A percentile compares a stretch with the other conserved stretches of the same genome.
Evolutionary conservation across 345 rosid species (phyloP).

Genomic region (Citrus australasica): DNA sequence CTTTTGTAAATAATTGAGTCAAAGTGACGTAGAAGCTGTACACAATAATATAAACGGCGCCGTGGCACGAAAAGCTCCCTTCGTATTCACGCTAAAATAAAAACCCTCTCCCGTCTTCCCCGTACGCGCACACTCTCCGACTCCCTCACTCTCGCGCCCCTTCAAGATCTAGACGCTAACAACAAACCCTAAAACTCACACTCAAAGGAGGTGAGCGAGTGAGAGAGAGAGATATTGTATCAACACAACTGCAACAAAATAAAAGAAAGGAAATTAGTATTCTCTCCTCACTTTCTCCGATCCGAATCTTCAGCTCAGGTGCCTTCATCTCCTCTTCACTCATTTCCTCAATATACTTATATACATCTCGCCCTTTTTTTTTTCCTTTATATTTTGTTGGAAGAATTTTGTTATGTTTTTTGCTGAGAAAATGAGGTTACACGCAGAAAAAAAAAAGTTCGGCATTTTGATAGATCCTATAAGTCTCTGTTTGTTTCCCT

Average conservation of each 20-base stretch:
- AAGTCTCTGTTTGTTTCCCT: conserved; percentile 5
- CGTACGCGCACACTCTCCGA: not conserved
- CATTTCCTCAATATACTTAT: too few species aligned
- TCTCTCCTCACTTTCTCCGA: conserved; percentile 24
- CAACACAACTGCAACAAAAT: not conserved
- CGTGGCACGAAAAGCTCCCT: not conserved
- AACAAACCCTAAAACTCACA: conserved; percentile 57
- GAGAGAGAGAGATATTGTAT: conserved; percentile 23
- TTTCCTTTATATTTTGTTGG: not conserved
- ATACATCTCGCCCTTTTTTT: too few species aligned
- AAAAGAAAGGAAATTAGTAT: not conserved
- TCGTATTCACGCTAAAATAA: not conserved
- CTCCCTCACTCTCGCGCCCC: conserved; percentile 24
- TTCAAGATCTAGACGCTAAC: conserved; percentile 34
- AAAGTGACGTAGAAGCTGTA: not conserved
- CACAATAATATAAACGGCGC: not conserved
- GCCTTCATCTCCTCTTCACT: not conserved
- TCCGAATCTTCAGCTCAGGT: conserved; percentile 13
- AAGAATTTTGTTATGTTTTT: not conserved
- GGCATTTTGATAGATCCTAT: not conserved
- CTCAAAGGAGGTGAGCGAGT: conserved; percentile 15
- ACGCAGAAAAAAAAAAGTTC: too few species aligned
- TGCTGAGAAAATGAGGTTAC: not conserved
- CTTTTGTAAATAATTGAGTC: too few species aligned
- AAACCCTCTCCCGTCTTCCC: not conserved